Conservation (phyloP, 371 early-diverging fungal genomes). For the Rhizopus arrhizus region DNA sequence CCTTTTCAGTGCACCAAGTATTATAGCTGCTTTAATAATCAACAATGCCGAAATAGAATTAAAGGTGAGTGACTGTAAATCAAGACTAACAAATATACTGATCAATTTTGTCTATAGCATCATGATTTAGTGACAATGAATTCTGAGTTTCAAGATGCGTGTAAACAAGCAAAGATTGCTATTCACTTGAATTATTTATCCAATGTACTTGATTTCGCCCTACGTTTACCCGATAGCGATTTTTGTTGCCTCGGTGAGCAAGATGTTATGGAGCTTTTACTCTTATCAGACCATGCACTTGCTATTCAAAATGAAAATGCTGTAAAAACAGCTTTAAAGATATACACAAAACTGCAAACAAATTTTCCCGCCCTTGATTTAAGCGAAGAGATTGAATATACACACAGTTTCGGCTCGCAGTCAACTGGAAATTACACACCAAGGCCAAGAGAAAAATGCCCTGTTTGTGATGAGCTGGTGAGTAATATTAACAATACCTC, state of each 20-base stretch:
- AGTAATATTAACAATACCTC: constrained; percentile 7
- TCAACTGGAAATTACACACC: constrained; percentile 22
- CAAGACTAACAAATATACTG: not conserved
- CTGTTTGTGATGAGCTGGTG: constrained; percentile 23
- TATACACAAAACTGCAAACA: constrained; percentile 14
- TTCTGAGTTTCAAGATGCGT: not conserved
- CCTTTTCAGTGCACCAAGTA: constrained; percentile 16
- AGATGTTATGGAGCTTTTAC: constrained; percentile 16
- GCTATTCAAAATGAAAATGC: not conserved
- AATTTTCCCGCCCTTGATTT: constrained; percentile 13
- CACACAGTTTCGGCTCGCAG: constrained; percentile 3
- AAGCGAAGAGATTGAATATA: constrained; percentile 13
- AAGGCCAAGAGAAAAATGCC: constrained; percentile 28
- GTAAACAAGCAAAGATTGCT: not conserved
- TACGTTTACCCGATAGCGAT: constrained; percentile 4
- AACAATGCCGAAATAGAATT: constrained; percentile 21
- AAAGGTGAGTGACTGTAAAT: constrained; percentile 1
- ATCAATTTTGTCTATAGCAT: not conserved
- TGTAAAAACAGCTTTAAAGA: not conserved
- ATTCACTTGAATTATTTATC: constrained; percentile 1
- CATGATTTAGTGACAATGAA: constrained; percentile 1
- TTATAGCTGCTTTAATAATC: constrained; percentile 19
- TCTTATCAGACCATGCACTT: constrained; percentile 16
- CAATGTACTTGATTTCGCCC: constrained; percentile 1
- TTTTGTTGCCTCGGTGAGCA: not conserved